Evolutionary conservation across 371 early-diverging fungal genomes (phyloP).

Genomic region (Blakeslea trispora): DNA sequence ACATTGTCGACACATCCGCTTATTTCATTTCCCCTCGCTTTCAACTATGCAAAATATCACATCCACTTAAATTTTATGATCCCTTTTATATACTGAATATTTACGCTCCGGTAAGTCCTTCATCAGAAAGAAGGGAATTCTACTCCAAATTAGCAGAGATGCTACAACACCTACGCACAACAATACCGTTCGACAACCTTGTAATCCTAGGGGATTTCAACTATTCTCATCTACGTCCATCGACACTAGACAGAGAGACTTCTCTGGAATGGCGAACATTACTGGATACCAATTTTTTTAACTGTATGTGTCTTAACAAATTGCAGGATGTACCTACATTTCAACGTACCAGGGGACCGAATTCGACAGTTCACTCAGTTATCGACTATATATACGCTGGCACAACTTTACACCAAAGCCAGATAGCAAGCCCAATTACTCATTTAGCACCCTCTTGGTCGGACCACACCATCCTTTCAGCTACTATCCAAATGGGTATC

Average conservation of each 20-base stretch:
- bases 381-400: slow-evolving; percentile 4
- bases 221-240: not conserved
- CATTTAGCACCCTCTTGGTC: not conserved
- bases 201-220: no score
- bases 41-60: slow-evolving; percentile 6
- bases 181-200: not conserved
- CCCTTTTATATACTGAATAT: slow-evolving; percentile 1
- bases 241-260: not conserved
- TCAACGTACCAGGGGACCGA: not conserved
- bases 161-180: not conserved
- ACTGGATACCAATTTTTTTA: not conserved
- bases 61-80: slow-evolving; percentile 1
- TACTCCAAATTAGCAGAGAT: not conserved
- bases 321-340: not conserved
- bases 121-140: not conserved
- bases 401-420: not conserved
- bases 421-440: not conserved
- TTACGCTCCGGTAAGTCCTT: not conserved
- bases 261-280: not conserved
- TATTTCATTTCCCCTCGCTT: not conserved
- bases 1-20: not conserved
- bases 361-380: not conserved
- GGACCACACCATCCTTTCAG: slow-evolving; percentile 2
- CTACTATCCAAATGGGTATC: not conserved
- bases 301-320: not conserved